Conservation (phyloP, 768 basidiomycete genomes). For the Mrakia gelida region DNA sequence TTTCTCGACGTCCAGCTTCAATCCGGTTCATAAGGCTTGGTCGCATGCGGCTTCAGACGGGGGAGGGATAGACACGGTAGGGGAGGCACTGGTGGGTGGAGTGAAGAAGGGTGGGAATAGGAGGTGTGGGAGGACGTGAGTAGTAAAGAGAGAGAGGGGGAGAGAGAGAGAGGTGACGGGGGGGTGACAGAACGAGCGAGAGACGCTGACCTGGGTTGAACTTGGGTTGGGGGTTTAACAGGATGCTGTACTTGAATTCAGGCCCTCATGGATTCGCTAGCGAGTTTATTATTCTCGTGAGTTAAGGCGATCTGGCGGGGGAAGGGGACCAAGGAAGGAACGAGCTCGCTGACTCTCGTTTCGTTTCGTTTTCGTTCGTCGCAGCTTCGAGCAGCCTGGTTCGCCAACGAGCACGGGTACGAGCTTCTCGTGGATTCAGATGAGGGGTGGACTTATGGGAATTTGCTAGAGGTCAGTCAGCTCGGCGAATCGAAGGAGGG, state of each 20-base stretch:
- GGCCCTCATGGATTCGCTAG: slow-evolving; percentile 3
- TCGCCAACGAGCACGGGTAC: not conserved
- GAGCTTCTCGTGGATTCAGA: slow-evolving; percentile 8
- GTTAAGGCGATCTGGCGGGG: not conserved
- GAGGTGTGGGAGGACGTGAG: not conserved
- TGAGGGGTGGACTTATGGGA: slow-evolving; percentile 7
- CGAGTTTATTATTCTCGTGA: slow-evolving; percentile 3
- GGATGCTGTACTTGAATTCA: not conserved
- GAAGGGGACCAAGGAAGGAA: not conserved
- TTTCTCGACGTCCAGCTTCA: not conserved
- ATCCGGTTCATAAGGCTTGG: not conserved
- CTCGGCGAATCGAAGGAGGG: no score
- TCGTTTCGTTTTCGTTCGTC: not conserved
- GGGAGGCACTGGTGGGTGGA: no score
- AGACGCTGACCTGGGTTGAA: not conserved
- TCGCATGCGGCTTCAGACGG: not conserved
- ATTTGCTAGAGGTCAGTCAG: not conserved
- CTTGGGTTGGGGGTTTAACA: not conserved
- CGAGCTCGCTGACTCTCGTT: not conserved
- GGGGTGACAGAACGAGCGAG: not conserved
- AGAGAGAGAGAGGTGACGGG: not conserved
- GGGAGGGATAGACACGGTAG: no score
- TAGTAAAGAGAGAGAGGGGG: not conserved
- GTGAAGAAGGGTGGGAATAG: not conserved
- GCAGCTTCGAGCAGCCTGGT: not conserved